Evolutionary conservation across 495 filamentous ascomycete species (phyloP).

Genomic region (Zalerion maritima): DNA sequence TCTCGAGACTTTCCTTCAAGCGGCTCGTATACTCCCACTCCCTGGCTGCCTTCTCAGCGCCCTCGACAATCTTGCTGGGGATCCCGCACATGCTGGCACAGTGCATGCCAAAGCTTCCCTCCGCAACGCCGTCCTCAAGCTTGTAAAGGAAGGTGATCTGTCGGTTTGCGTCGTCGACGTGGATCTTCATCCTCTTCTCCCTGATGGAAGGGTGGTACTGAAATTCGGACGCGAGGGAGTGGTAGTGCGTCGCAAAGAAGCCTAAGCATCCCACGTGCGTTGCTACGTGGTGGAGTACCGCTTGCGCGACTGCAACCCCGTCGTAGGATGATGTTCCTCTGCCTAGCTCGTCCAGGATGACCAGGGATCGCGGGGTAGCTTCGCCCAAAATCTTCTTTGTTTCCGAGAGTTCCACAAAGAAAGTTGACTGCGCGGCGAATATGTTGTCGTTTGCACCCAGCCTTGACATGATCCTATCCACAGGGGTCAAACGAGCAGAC

Average conservation of each 20-base stretch:
- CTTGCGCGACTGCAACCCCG: slow-evolving; percentile 90
- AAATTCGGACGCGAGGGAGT: slow-evolving; percentile 84
- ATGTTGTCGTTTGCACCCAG: slow-evolving; percentile 98
- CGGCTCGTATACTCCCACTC: slow-evolving; percentile 92
- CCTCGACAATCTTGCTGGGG: slow-evolving; percentile 61
- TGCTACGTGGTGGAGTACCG: slow-evolving; percentile 88
- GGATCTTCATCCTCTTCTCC: slow-evolving; percentile 80
- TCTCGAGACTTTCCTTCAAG: slow-evolving; percentile 77
- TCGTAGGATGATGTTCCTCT: slow-evolving; percentile 91
- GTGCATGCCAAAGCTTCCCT: slow-evolving; percentile 98
- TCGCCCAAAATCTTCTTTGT: slow-evolving; percentile 97
- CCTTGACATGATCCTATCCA: slow-evolving; percentile 97
- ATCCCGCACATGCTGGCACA: slow-evolving; percentile 98
- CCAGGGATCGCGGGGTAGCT: slow-evolving; percentile 84
- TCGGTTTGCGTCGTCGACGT: slow-evolving; percentile 72
- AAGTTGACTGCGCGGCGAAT: slow-evolving; percentile 93
- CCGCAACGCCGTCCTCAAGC: slow-evolving; percentile 85
- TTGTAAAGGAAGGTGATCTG: slow-evolving; percentile 92
- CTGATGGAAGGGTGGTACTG: slow-evolving; percentile 72
- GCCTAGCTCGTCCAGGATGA: slow-evolving; percentile 95
- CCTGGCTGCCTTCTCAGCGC: slow-evolving; percentile 78
- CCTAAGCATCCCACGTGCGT: slow-evolving; percentile 85
- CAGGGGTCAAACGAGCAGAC: slow-evolving; percentile 74
- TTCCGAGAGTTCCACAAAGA: slow-evolving; percentile 95
- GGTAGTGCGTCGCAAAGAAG: slow-evolving; percentile 98